Evolutionary conservation across 2,329 filamentous ascomycete genomes (phyloP).

Genomic region (Exophiala alcalophila): DNA sequence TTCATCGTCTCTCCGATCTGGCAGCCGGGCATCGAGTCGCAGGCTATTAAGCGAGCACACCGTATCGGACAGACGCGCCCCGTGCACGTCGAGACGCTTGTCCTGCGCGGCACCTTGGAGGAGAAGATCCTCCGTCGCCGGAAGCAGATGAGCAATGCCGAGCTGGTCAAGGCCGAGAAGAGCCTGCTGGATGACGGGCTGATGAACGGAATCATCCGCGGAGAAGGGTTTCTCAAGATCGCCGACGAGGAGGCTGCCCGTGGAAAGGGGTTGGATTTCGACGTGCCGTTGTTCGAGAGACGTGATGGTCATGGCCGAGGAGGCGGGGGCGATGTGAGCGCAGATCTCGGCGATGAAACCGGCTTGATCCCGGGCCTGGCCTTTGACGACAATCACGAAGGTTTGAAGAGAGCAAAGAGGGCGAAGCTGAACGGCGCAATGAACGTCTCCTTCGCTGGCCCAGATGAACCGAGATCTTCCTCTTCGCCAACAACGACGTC

Average conservation of each 20-base stretch:
- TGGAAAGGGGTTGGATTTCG: conserved; percentile 13
- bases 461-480: not conserved
- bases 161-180: conserved; percentile 52
- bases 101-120: conserved; percentile 76
- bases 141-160: conserved; percentile 66
- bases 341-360: conserved; percentile 2
- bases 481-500: not conserved
- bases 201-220: conserved; percentile 59
- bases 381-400: not conserved
- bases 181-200: conserved; percentile 57
- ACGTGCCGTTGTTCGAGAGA: conserved; percentile 20
- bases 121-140: conserved; percentile 75
- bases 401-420: conserved; percentile 12
- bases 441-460: not conserved
- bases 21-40: conserved; percentile 77
- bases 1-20: conserved; percentile 89
- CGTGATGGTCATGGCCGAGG: conserved; percentile 2
- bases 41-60: conserved; percentile 86
- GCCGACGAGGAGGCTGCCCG: conserved; percentile 32
- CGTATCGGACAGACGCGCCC: conserved; percentile 77
- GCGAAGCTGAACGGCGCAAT: not conserved
- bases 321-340: not conserved
- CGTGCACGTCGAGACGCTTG: conserved; percentile 81
- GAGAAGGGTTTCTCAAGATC: conserved; percentile 50
- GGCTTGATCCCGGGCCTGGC: conserved; percentile 14